phyloP scores from a whole-genome alignment of 306 rosid genomes.

The Glycine soja region DNA sequence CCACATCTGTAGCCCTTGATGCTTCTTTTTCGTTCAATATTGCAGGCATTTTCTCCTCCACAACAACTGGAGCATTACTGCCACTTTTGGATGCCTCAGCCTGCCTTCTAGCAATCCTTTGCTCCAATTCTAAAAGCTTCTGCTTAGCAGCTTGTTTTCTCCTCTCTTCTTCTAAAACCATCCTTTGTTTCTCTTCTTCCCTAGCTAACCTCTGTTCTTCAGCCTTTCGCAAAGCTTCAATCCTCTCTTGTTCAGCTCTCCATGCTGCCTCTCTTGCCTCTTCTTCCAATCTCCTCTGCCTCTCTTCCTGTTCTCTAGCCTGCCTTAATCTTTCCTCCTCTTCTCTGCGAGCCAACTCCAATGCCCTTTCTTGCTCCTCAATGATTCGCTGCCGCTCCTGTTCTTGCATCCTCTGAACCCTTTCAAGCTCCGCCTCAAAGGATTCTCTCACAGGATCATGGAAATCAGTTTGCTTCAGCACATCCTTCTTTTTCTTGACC shows the following conservation, averaged over 20 bases:
- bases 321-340: constrained; percentile 80
- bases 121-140: constrained; percentile 92
- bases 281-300: constrained; percentile 86
- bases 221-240: constrained; percentile 75
- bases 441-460: constrained; percentile 96
- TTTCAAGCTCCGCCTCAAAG: constrained; percentile 98
- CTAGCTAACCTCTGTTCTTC: constrained; percentile 85
- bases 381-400: constrained; percentile 79
- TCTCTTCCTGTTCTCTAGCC: constrained; percentile 86
- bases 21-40: constrained; percentile 65
- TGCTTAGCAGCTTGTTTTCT: constrained; percentile 93
- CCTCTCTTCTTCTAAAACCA: constrained; percentile 84
- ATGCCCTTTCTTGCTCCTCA: constrained; percentile 90
- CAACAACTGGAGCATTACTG: constrained; percentile 49
- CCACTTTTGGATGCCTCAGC: constrained; percentile 64
- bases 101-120: constrained; percentile 85
- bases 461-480: constrained; percentile 74
- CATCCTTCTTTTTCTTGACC: constrained; percentile 90
- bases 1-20: constrained; percentile 61
- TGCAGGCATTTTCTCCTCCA: constrained; percentile 61
- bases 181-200: constrained; percentile 85
- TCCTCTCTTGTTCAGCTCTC: constrained; percentile 86
- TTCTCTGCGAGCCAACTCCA: constrained; percentile 85
- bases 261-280: constrained; percentile 95
- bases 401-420: constrained; percentile 97